Evolutionary conservation across 306 rosid species (phyloP).

Genomic region (Oxytropis ochrocephala): DNA sequence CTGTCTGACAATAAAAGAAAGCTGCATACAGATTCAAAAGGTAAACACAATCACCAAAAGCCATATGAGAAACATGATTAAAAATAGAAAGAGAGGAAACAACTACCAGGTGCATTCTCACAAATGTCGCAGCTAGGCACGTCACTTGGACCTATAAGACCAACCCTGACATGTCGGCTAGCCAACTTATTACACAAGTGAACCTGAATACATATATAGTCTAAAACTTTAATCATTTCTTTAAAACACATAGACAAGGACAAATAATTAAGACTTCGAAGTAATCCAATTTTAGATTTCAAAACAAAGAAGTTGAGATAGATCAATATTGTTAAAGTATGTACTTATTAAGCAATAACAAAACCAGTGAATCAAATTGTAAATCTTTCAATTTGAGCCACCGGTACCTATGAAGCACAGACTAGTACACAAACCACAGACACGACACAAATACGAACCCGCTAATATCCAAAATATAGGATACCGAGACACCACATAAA

Average conservation of each 20-base stretch:
- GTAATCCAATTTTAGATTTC: slow-evolving; percentile 6
- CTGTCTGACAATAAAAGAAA: slow-evolving; percentile 81
- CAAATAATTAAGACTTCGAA: background rate
- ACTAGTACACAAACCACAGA: too few relatives aligned
- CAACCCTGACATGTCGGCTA: slow-evolving; percentile 77
- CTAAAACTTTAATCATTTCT: background rate
- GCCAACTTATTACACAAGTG: slow-evolving; percentile 88
- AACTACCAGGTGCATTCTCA: slow-evolving; percentile 83
- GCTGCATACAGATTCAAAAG: slow-evolving; percentile 41
- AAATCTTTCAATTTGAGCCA: background rate
- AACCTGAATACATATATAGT: slow-evolving; percentile 43
- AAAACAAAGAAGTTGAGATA: background rate
- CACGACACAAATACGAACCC: too few relatives aligned
- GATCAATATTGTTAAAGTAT: background rate
- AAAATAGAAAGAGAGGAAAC: too few relatives aligned
- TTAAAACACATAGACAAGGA: background rate
- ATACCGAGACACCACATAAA: too few relatives aligned
- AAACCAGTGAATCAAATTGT: too few relatives aligned
- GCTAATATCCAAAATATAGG: too few relatives aligned
- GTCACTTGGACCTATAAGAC: slow-evolving; percentile 71
- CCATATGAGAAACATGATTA: too few relatives aligned
- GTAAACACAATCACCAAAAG: background rate
- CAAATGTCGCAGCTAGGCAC: slow-evolving; percentile 77
- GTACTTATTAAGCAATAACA: background rate
- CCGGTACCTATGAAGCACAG: too few relatives aligned